Percentiles rank a stretch among this genome's conserved stretches.
These are phyloP conservation scores for Penicillium crystallinum DNA, from an alignment of 495 filamentous ascomycete genomes.

Conservation along the genomic window DNA sequence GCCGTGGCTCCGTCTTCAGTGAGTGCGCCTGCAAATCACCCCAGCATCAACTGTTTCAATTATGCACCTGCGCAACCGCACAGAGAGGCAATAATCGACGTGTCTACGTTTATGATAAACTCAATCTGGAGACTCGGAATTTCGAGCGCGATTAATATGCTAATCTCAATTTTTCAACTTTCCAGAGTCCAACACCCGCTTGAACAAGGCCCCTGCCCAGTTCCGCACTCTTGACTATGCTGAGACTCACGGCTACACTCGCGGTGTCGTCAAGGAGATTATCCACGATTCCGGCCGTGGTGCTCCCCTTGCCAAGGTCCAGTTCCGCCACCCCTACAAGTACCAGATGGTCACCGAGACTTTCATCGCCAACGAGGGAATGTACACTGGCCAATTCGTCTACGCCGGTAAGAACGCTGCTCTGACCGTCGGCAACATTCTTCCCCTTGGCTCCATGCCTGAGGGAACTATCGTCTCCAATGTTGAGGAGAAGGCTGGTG, in stretches of 20 bases:
- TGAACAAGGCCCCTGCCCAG: slow-evolving; percentile 87
- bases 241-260: slow-evolving; percentile 94
- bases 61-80: neutral
- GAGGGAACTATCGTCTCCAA: slow-evolving; percentile 99
- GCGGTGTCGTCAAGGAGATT: slow-evolving; percentile 96
- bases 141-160: slow-evolving; percentile 24
- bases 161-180: slow-evolving; percentile 35
- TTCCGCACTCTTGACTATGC: slow-evolving; percentile 94
- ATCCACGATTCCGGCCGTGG: slow-evolving; percentile 98
- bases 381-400: slow-evolving; percentile 99
- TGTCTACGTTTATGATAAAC: slow-evolving; percentile 12
- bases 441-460: slow-evolving; percentile 86
- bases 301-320: slow-evolving; percentile 92
- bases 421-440: slow-evolving; percentile 93
- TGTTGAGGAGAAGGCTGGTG: slow-evolving; percentile 97
- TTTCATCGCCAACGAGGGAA: slow-evolving; percentile 99
- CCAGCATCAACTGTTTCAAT: slow-evolving; percentile 13
- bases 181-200: slow-evolving; percentile 75
- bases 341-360: slow-evolving; percentile 90
- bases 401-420: slow-evolving; percentile 98
- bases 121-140: neutral
- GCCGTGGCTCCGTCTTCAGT: slow-evolving; percentile 98
- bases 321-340: slow-evolving; percentile 90
- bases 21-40: slow-evolving; percentile 44
- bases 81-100: slow-evolving; percentile 11